Evolutionary conservation across 306 rosid genomes (phyloP).

Genomic region (Castanea sativa): DNA sequence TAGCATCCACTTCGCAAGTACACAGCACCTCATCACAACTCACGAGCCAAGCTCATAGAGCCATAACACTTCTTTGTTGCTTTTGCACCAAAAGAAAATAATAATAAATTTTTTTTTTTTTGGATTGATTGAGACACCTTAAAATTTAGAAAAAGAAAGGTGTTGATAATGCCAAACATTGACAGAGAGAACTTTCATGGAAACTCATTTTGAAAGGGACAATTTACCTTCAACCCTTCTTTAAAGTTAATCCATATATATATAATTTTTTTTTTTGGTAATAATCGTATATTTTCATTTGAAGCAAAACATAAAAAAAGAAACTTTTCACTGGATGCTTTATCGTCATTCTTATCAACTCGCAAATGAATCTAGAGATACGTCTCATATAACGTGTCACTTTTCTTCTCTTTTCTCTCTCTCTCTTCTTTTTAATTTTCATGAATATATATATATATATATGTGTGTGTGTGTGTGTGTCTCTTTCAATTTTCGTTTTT

Average conservation of each 20-base stretch:
- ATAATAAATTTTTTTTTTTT: background rate
- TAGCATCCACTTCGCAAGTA: background rate
- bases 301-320: background rate
- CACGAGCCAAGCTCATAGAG: background rate
- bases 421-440: background rate
- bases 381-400: background rate
- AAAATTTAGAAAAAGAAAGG: conserved; percentile 5
- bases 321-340: background rate
- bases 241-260: background rate
- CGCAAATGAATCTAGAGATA: background rate
- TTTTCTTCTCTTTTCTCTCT: background rate
- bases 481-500: background rate
- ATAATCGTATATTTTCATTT: background rate
- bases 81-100: background rate
- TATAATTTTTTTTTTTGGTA: background rate
- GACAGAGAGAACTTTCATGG: conserved; percentile 2
- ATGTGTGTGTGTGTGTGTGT: background rate
- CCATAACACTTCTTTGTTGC: background rate
- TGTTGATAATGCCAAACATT: conserved; percentile 2
- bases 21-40: background rate
- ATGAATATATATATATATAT: background rate
- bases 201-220: conserved; percentile 18
- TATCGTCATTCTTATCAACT: background rate
- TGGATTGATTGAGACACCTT: background rate
- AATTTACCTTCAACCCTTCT: background rate